Conservation (phyloP, 148 eudicot species). For the Beta vulgaris region DNA sequence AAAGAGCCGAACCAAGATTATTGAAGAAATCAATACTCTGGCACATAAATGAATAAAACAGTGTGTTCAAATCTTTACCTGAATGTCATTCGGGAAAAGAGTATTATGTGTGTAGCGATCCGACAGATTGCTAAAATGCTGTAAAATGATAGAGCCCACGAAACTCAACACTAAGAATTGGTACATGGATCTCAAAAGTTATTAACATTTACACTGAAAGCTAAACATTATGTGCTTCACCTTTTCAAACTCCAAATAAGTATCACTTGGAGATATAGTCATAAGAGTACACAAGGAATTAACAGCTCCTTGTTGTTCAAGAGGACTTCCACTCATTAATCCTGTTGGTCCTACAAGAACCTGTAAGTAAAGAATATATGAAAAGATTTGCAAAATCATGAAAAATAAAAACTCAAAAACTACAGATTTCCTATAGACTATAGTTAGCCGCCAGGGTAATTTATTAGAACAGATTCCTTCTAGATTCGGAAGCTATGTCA, state of each 20-base stretch:
- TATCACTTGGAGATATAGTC: slow-evolving; percentile 72
- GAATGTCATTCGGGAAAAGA: slow-evolving; percentile 72
- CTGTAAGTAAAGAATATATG: slow-evolving; percentile 33
- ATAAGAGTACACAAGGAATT: slow-evolving; percentile 78
- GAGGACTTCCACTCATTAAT: slow-evolving; percentile 59
- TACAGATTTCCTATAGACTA: no score
- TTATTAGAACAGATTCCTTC: no score
- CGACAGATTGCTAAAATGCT: slow-evolving; percentile 65
- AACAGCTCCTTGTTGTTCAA: slow-evolving; percentile 79
- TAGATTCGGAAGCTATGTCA: no score
- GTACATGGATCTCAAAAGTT: slow-evolving; percentile 13
- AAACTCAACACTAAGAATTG: slow-evolving; percentile 8
- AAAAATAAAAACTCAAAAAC: no score
- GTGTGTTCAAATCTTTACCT: slow-evolving; percentile 43
- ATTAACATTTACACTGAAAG: not conserved
- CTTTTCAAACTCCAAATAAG: slow-evolving; percentile 82
- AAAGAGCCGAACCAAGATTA: not conserved
- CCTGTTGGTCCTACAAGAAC: slow-evolving; percentile 68
- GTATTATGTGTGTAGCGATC: slow-evolving; percentile 66
- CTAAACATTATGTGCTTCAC: slow-evolving; percentile 27
- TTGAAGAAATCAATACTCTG: not conserved
- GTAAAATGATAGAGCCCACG: slow-evolving; percentile 22
- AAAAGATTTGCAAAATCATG: not conserved
- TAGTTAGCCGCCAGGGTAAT: no score
- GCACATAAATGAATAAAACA: not conserved